phyloP scores from a whole-genome alignment of 164 flowering plant species.

The Brasenia schreberi region DNA sequence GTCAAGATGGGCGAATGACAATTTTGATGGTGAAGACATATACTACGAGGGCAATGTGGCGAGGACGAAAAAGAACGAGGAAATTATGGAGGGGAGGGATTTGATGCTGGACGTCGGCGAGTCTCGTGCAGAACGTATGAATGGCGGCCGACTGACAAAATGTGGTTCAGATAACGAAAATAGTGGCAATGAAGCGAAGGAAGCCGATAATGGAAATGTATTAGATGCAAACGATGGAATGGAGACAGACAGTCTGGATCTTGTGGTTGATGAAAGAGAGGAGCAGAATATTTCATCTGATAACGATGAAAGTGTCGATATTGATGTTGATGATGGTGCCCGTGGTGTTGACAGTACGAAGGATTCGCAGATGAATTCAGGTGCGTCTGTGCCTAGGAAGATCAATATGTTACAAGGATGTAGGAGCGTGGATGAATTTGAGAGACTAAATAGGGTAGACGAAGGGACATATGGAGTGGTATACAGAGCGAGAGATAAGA shows the following conservation, averaged over 20 bases:
- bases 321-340: conserved; percentile 19
- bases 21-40: conserved; percentile 35
- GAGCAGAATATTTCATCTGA: not conserved
- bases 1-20: conserved; percentile 82
- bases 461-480: conserved; percentile 99
- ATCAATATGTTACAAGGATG: conserved; percentile 89
- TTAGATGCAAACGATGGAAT: conserved; percentile 28
- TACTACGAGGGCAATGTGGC: conserved; percentile 26
- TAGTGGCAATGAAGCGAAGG: conserved; percentile 25
- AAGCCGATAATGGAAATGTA: conserved; percentile 12
- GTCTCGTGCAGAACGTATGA: conserved; percentile 34
- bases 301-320: conserved; percentile 14
- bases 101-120: conserved; percentile 47
- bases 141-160: conserved; percentile 18
- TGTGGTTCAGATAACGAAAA: conserved; percentile 45
- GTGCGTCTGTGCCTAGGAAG: conserved; percentile 41
- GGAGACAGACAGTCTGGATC: conserved; percentile 29
- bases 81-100: conserved; percentile 10
- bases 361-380: conserved; percentile 27
- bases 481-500: conserved; percentile 82
- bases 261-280: not conserved
- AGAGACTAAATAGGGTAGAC: conserved; percentile 81
- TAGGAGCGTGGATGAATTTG: conserved; percentile 96
- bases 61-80: conserved; percentile 27
- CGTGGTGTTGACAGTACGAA: conserved; percentile 31